Percentiles rank a stretch among this genome's conserved stretches.
These are phyloP conservation scores for Trichosporon sp. DNA, from an alignment of 1,284 basidiomycete genomes.

Conservation along the genomic window DNA sequence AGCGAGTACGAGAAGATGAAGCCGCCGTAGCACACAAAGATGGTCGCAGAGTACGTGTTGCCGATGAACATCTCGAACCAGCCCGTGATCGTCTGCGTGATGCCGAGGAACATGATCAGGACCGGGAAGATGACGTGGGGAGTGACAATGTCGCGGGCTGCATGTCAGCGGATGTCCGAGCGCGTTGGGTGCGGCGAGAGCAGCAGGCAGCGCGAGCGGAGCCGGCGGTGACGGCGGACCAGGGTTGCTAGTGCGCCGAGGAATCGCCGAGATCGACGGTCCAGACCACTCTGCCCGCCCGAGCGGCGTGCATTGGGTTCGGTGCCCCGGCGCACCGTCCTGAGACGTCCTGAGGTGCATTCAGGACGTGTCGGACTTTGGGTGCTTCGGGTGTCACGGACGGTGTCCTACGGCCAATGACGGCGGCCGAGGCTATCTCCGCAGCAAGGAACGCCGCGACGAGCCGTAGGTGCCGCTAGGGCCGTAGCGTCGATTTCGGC, in stretches of 20 bases:
- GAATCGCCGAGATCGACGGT: neutral
- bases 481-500: neutral
- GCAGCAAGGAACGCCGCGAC: neutral
- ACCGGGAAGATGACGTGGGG: conserved; percentile 13
- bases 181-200: conserved; percentile 8
- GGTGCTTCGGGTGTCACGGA: neutral
- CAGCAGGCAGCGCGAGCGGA: neutral
- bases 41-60: conserved; percentile 23
- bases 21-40: conserved; percentile 20
- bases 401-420: neutral
- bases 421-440: neutral
- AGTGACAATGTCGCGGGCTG: conserved; percentile 14
- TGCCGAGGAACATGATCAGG: conserved; percentile 20
- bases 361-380: neutral
- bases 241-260: neutral
- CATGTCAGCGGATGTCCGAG: neutral
- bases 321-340: neutral
- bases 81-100: conserved; percentile 20
- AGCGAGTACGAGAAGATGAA: conserved; percentile 17
- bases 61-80: conserved; percentile 28
- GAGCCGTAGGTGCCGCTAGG: neutral
- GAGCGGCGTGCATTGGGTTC: neutral
- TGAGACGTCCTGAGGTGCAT: neutral
- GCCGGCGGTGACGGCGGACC: neutral
- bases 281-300: no score